Conservation (phyloP, 495 filamentous ascomycete genomes). For the Clohesyomyces aquaticus region DNA sequence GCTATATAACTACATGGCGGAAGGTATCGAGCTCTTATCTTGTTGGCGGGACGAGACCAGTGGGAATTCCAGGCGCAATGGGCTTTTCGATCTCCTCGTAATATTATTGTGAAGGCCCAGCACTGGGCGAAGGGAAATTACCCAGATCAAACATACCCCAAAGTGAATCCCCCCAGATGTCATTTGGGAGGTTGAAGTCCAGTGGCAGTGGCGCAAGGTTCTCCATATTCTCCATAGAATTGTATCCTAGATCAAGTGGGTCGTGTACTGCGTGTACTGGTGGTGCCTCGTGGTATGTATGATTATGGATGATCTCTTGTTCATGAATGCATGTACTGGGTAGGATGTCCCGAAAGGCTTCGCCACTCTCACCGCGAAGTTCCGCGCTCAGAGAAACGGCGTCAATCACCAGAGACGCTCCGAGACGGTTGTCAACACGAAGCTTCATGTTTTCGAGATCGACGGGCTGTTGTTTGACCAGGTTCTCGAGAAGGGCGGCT, state of each 20-base stretch:
- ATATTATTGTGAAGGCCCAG: neutral
- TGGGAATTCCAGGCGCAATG: neutral
- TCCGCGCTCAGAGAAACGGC: constrained; percentile 11
- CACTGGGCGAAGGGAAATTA: no score
- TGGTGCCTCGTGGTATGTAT: neutral
- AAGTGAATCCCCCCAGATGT: constrained; percentile 23
- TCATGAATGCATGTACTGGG: neutral
- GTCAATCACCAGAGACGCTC: constrained; percentile 15
- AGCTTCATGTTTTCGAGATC: constrained; percentile 20
- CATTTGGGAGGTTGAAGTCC: constrained; percentile 23
- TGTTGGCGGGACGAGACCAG: neutral
- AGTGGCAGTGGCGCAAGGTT: no score
- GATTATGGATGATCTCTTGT: neutral
- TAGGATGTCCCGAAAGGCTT: constrained; percentile 1
- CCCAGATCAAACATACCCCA: constrained; percentile 24
- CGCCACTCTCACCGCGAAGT: constrained; percentile 12
- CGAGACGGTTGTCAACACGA: constrained; percentile 17
- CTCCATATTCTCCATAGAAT: neutral
- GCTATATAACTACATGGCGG: neutral
- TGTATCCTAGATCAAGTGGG: neutral
- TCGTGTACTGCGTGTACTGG: neutral
- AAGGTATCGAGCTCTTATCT: neutral
- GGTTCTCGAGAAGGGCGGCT: constrained; percentile 7
- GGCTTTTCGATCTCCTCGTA: neutral
- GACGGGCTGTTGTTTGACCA: constrained; percentile 16